Evolutionary conservation across 768 basidiomycete genomes (phyloP), one percentile per base, ranked within the genome.

Genomic region (Sporobolomyces roseus): DNA sequence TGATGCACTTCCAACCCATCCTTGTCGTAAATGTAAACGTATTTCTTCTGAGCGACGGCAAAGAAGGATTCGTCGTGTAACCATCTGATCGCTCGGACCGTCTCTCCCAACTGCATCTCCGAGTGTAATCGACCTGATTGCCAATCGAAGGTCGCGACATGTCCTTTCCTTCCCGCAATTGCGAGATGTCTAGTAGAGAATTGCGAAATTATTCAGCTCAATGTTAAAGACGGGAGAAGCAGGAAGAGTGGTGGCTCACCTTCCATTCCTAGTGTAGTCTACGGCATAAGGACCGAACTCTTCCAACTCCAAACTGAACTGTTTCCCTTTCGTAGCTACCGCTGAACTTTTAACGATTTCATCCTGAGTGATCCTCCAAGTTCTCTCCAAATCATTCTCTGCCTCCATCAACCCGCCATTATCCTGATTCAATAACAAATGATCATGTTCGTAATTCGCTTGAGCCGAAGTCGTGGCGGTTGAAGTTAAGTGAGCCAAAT

Each of bases 21-120:
- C 36, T 87, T 84, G 79, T 98, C 96, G 72, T 99, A 98, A 51
- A 99, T 91, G 79, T 90, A 99, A 23, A 89, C 90, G 77, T 94
- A 90, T 82, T 92, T 89, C 79, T 91, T 90, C 79, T 99, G 94
- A 0, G 94, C 94, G 13, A 96, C 93, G 2, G 94, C 94, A 75
- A 88, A 92, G 79, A 88, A 90, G 0, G 89, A 88, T 59, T 96
- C 90, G 71, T 94, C 90, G 76, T 97, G 93, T 10, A 99, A 80
- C 76, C 92, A 97, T 23, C 89, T 91, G 78, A 99, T 88, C 77
- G 96, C 94, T 72, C 93, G 81, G 75, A 90, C 90, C 29, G 89
- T 91, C 80, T 98, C 94, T 69, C 85, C 85, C 12, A 98, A 80
- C 73, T 94, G 91, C 23, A 97, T 81, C 76, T 98, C 94, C 8